A percentile compares a stretch with the other conserved stretches of the same genome.
These are phyloP conservation scores for Penicillium desertorum DNA, from an alignment of 495 filamentous ascomycete genomes.

Conservation along the genomic window DNA sequence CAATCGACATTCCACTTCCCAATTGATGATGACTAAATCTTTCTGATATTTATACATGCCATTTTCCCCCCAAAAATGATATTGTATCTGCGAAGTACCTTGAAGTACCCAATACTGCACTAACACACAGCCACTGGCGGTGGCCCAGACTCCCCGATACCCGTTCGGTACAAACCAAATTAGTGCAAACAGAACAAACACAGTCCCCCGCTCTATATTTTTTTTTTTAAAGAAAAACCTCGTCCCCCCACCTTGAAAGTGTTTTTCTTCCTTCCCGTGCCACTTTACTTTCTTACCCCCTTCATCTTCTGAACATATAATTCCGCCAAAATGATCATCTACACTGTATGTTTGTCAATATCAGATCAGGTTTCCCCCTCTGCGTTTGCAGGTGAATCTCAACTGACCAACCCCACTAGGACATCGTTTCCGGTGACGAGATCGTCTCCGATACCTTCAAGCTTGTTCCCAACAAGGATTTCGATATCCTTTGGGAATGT, in stretches of 20 bases:
- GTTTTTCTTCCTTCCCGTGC: slow-evolving; percentile 37
- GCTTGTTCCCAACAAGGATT: slow-evolving; percentile 60
- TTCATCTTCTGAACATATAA: slow-evolving; percentile 19
- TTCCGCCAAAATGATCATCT: slow-evolving; percentile 80
- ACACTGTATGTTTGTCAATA: slow-evolving; percentile 58
- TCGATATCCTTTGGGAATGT: slow-evolving; percentile 77
- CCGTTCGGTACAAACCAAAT: slow-evolving; percentile 17
- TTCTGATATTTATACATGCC: background rate
- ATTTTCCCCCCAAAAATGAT: background rate
- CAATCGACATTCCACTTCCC: background rate
- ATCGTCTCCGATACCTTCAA: slow-evolving; percentile 92
- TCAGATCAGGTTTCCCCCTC: background rate
- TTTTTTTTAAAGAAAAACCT: slow-evolving; percentile 36
- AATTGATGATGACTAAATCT: background rate
- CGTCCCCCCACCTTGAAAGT: slow-evolving; percentile 30
- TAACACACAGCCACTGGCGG: background rate
- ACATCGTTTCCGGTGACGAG: slow-evolving; percentile 88
- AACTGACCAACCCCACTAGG: slow-evolving; percentile 51
- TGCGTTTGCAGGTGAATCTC: background rate
- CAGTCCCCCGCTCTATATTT: background rate
- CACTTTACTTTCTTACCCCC: slow-evolving; percentile 20
- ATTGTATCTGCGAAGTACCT: background rate
- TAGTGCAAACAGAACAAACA: slow-evolving; percentile 28
- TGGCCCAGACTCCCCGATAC: slow-evolving; percentile 13
- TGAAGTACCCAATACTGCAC: slow-evolving; percentile 2